Evolutionary conservation across 2,329 filamentous ascomycete genomes (phyloP).

Genomic region (Cytospora leucostoma): DNA sequence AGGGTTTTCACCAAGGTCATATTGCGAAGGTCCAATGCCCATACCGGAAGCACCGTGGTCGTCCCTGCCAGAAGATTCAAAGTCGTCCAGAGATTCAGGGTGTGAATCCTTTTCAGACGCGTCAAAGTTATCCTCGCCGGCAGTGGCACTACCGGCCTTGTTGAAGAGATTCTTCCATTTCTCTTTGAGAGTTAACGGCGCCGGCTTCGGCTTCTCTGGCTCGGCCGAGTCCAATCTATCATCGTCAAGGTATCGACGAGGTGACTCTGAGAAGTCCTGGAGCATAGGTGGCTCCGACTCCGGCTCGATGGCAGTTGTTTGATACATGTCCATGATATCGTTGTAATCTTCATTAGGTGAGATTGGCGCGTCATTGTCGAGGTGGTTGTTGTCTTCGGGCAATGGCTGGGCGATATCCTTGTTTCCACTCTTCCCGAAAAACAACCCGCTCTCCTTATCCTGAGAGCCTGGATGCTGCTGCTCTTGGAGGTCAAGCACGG

Average conservation of each 20-base stretch:
- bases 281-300: background rate
- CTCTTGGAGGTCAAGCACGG: background rate
- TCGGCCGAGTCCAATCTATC: background rate
- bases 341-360: background rate
- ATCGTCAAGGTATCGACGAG: background rate
- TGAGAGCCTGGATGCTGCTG: constrained; percentile 4
- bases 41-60: background rate
- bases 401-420: background rate
- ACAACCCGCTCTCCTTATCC: background rate
- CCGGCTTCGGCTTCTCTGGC: constrained; percentile 9
- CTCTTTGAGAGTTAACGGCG: constrained; percentile 4
- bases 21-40: background rate
- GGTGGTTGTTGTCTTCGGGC: background rate
- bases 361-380: background rate
- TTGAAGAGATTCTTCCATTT: constrained; percentile 13
- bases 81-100: background rate
- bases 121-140: background rate
- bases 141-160: constrained; percentile 1
- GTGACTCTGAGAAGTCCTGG: background rate
- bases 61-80: background rate
- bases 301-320: background rate
- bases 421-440: background rate
- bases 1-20: background rate
- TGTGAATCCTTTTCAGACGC: background rate
- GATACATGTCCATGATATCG: background rate